Base-by-base conservation (phyloP, 1,139 yeast species). In the Lodderomyces margitis region DNA sequence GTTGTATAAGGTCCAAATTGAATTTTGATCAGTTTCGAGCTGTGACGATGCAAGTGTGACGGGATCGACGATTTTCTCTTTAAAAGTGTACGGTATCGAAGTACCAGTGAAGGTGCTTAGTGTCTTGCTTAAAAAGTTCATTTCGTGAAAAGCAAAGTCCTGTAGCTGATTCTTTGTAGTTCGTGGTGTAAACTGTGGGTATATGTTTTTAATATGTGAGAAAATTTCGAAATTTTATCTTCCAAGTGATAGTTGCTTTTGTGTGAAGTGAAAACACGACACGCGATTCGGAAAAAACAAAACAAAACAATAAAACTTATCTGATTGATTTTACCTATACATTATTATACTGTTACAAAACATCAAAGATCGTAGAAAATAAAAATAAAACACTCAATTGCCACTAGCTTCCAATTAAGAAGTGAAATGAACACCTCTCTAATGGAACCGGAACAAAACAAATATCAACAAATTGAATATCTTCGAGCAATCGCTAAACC, bases 61-160 rank as follows among this genome's bases (percentile, higher is more conserved):
- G 1, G 61, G 56, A 43, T 56, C 59, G 4, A 61, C 59, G 0
- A 73, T 43, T 44, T 70, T 69, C 1, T 77, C 79, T 21, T 75
- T 75, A 48, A 79, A 57, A 3, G 71, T 70, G 51, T 81, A 81
- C 0, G 87, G 87, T 33, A 81, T 77, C 2, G 81, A 66, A 2
- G 64, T 55, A 3, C 83, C 71, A 3, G 85, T 75, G 21, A 81
- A 58, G 4, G 80, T 62, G 44, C 75, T 76, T 23, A 81, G 61
- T 0, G 87, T 75, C 48, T 74, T 78, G 3, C 83, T 63, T 10
- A 81, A 61, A 53, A 81, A 81, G 59, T 81, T 80, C 87, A 81
- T 81, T 15, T 30, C 27, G 15, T 8, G 24, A 16, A 30, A 16
- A 20, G 34, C 21, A 31, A 31, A 30, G 20, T 5, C 25, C 4